Base-by-base conservation (phyloP, 306 rosid species). In the Gleditsia sinensis region DNA sequence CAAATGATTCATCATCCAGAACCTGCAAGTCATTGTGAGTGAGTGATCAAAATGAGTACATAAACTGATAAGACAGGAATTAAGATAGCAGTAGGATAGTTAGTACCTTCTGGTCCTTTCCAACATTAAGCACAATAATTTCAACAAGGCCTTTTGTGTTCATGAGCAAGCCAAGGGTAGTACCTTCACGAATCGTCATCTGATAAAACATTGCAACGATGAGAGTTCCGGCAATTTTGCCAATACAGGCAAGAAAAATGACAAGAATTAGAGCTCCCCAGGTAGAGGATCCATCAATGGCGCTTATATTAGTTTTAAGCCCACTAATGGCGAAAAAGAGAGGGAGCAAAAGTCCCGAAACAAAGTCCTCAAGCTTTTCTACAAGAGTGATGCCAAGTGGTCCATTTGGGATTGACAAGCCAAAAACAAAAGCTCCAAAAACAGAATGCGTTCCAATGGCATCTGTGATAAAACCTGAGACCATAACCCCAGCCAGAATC, bases 91-190 rank as follows among this genome's bases (percentile, higher is more conserved):
- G 9, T 4, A 46, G 16, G 32, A 53, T 2, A n/a, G n/a, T n/a
- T n/a, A 39, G 62, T 76, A 90, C 97, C 86, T 87, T 83, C 13
- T 92, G 97, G 79, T 94, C 97, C 69, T 78, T 90, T 17, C 97
- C 99, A 17, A 94, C 95, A 36, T 94, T 94, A 32, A 94, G 93
- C 61, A 94, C 90, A 11, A 94, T 85, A 78, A 94, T 84, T 75
- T 94, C 99, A 11, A 94, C 78, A 4, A 94, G 96, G 75, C 99
- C 99, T 75, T 94, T 94, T 23, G 97, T 86, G 86, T 94, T 94
- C 99, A 94, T 90, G 68, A 94, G 96, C 66, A 94, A 61, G 42
- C 97, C 99, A 11, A 92, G 89, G n/a, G 95, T 74, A 33, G 80
- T 45, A 0, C 93, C 97, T 75, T 94, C 99, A 0, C 81, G 87